Percentiles rank a stretch among this genome's conserved stretches.
Conservation (phyloP, 2,329 filamentous ascomycete species). For the Aspergillus unguis region DNA sequence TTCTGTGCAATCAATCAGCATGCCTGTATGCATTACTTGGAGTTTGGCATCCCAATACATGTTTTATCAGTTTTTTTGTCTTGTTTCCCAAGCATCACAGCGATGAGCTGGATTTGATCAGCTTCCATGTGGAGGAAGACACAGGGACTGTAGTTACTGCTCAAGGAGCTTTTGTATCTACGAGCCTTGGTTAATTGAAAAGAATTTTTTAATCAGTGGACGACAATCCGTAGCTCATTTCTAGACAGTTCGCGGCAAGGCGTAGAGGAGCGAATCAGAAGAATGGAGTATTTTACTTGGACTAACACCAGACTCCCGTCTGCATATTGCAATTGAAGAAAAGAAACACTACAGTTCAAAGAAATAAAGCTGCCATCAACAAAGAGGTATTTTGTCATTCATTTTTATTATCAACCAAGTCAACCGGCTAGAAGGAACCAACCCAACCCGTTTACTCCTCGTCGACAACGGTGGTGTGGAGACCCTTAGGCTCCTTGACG, state of each 20-base stretch:
- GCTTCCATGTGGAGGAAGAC: background rate
- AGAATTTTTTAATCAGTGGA: background rate
- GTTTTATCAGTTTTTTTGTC: background rate
- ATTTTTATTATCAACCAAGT: slow-evolving; percentile 12
- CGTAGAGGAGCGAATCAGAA: no score
- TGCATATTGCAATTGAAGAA: background rate
- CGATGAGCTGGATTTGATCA: background rate
- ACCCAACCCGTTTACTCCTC: slow-evolving; percentile 49
- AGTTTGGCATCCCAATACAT: slow-evolving; percentile 6
- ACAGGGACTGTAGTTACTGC: slow-evolving; percentile 3
- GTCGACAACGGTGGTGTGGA: slow-evolving; percentile 84
- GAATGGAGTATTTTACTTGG: background rate
- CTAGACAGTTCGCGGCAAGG: no score
- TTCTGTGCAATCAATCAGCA: background rate
- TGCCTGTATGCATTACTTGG: slow-evolving; percentile 12
- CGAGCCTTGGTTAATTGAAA: background rate
- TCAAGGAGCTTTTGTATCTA: background rate
- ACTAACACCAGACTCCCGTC: background rate
- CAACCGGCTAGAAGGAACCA: background rate
- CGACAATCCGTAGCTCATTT: no score
- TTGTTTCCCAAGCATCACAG: background rate
- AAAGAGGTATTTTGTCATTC: slow-evolving; percentile 9
- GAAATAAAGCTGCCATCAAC: background rate
- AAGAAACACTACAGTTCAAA: background rate
- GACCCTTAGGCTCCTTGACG: slow-evolving; percentile 98